phyloP scores from a whole-genome alignment of 2,329 filamentous ascomycete genomes.

The Aspergillus intermedius region DNA sequence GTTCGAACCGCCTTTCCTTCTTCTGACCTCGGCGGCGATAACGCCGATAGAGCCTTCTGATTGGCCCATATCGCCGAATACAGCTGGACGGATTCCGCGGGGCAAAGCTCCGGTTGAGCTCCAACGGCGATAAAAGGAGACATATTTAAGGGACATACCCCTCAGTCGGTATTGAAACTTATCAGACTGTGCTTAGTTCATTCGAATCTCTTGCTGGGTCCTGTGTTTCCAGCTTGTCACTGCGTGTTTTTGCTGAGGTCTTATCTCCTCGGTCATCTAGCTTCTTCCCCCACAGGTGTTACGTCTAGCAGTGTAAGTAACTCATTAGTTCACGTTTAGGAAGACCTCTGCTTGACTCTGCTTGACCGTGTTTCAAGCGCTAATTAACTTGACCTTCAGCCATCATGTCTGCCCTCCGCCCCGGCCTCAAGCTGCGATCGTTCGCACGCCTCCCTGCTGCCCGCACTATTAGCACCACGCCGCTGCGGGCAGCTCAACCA shows the following conservation, averaged over 20 bases:
- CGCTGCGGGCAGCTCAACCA: slow-evolving; percentile 35
- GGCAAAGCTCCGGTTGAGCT: background rate
- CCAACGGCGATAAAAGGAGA: background rate
- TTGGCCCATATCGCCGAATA: background rate
- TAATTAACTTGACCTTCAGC: background rate
- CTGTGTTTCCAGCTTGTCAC: background rate
- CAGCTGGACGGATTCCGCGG: background rate
- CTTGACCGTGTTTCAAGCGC: too few species aligned
- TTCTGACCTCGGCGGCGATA: background rate
- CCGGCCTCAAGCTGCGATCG: slow-evolving; percentile 28
- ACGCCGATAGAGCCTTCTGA: background rate
- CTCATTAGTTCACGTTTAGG: too few species aligned
- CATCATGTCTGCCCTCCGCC: slow-evolving; percentile 33
- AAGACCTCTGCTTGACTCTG: too few species aligned
- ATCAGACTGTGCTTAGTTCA: background rate
- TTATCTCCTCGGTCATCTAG: background rate
- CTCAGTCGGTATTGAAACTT: background rate
- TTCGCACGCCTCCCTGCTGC: slow-evolving; percentile 26
- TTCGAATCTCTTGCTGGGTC: background rate
- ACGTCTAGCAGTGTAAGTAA: too few species aligned
- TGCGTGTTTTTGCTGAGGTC: background rate
- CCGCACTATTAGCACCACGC: slow-evolving; percentile 31
- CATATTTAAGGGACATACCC: background rate
- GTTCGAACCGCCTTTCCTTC: background rate
- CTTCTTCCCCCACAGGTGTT: too few species aligned